phyloP scores from a whole-genome alignment of 2,329 filamentous ascomycete species.

The Verticillium longisporum region DNA sequence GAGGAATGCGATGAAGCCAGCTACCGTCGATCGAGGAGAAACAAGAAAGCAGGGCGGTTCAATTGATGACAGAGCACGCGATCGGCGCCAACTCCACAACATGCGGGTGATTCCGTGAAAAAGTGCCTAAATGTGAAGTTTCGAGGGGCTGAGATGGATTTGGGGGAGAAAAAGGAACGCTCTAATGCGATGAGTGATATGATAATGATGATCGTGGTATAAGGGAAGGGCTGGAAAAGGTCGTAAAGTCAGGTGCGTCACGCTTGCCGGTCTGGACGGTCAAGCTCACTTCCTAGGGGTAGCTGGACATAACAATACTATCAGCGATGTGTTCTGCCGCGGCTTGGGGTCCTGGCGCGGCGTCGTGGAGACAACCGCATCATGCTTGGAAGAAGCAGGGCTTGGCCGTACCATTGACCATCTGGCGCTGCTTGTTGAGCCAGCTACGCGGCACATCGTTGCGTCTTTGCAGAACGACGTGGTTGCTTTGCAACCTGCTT shows the following conservation, averaged over 20 bases:
- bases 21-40: not conserved
- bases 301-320: not conserved
- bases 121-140: not conserved
- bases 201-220: not conserved
- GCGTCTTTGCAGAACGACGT: slow-evolving; percentile 68
- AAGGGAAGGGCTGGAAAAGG: not conserved
- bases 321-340: not conserved
- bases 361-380: not conserved
- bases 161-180: not conserved
- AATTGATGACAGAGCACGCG: too few species aligned
- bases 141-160: not conserved
- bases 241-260: not conserved
- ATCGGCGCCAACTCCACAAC: not conserved
- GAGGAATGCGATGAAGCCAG: not conserved
- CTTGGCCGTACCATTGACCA: slow-evolving; percentile 50
- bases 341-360: not conserved
- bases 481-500: slow-evolving; percentile 73
- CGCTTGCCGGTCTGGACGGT: too few species aligned
- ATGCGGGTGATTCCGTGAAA: not conserved
- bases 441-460: slow-evolving; percentile 73
- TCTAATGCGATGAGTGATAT: not conserved
- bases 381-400: slow-evolving; percentile 1
- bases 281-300: not conserved
- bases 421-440: slow-evolving; percentile 74
- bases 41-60: not conserved